Evolutionary conservation across 148 eudicot species (phyloP).

Genomic region (Agrostemma githago): DNA sequence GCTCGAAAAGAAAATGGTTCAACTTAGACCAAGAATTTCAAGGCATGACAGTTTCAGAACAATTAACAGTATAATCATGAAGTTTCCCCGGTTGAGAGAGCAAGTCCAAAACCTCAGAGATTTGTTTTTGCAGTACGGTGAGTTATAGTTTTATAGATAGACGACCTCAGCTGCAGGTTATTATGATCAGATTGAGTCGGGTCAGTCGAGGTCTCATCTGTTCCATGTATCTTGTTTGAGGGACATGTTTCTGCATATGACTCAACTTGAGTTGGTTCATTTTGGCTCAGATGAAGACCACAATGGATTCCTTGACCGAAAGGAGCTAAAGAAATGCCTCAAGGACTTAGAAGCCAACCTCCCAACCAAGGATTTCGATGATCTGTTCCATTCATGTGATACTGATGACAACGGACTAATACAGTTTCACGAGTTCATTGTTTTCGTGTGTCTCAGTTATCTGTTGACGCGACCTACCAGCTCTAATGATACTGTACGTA

Average conservation of each 20-base stretch:
- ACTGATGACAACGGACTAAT: conserved; percentile 44
- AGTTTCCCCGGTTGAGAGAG: conserved; percentile 59
- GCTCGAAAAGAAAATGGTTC: conserved; percentile 54
- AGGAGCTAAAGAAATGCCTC: conserved; percentile 53
- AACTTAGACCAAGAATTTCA: conserved; percentile 40
- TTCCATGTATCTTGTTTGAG: too few species aligned
- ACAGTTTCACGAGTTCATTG: conserved; percentile 61
- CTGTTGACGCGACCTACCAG: conserved; percentile 38
- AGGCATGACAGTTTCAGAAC: conserved; percentile 42
- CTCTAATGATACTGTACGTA: conserved; percentile 30
- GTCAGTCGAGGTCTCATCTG: too few species aligned
- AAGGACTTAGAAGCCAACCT: conserved; percentile 39
- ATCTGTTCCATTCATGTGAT: conserved; percentile 59
- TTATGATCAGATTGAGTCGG: not conserved
- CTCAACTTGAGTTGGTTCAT: too few species aligned
- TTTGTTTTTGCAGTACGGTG: conserved; percentile 54
- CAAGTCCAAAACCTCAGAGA: conserved; percentile 46
- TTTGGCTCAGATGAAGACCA: conserved; percentile 45
- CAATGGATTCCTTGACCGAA: conserved; percentile 43
- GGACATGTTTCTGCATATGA: too few species aligned
- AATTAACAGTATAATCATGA: conserved; percentile 56
- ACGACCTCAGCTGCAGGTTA: not conserved
- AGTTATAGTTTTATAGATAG: conserved; percentile 26
- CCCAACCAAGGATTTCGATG: conserved; percentile 47
- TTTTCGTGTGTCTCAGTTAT: conserved; percentile 56